Evolutionary conservation across 2,329 filamentous ascomycete species (phyloP).

Genomic region (Fusarium temperatum): DNA sequence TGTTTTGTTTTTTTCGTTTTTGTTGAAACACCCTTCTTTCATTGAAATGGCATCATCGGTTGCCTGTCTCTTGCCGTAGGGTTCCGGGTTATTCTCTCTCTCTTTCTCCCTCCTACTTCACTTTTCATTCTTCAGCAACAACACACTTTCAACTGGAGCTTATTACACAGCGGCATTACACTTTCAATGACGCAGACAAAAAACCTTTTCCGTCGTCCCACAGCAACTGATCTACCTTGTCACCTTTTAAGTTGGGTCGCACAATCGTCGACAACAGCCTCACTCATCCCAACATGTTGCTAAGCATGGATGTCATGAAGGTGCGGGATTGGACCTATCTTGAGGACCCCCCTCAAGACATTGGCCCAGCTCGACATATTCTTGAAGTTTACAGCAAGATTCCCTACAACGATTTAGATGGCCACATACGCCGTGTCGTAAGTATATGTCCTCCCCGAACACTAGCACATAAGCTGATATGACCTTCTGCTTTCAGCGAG

Average conservation of each 20-base stretch:
- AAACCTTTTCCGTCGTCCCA: not conserved
- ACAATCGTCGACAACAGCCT: not conserved
- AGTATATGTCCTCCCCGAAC: conserved; percentile 17
- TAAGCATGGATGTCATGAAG: conserved; percentile 48
- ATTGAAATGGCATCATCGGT: conserved; percentile 18
- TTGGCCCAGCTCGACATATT: conserved; percentile 48
- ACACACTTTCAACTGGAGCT: not conserved
- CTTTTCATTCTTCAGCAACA: conserved; percentile 1
- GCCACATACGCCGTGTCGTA: conserved; percentile 50
- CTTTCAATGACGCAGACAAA: conserved; percentile 31
- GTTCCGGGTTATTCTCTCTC: conserved; percentile 6
- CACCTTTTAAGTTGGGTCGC: not conserved
- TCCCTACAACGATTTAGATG: conserved; percentile 46
- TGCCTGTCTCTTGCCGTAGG: conserved; percentile 11
- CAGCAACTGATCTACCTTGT: not conserved
- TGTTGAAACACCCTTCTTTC: conserved; percentile 4
- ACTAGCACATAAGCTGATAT: conserved; percentile 10
- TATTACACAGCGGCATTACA: conserved; percentile 7
- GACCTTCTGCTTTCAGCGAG: conserved; percentile 48
- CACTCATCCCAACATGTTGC: conserved; percentile 31
- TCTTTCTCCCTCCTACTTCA: conserved; percentile 1
- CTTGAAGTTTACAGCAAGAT: conserved; percentile 53
- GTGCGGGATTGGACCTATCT: conserved; percentile 51
- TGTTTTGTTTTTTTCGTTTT: not conserved
- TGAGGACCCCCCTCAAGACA: conserved; percentile 49